Conservation (phyloP, 2,329 filamentous ascomycete species). For the Decorospora gaudefroyi region DNA sequence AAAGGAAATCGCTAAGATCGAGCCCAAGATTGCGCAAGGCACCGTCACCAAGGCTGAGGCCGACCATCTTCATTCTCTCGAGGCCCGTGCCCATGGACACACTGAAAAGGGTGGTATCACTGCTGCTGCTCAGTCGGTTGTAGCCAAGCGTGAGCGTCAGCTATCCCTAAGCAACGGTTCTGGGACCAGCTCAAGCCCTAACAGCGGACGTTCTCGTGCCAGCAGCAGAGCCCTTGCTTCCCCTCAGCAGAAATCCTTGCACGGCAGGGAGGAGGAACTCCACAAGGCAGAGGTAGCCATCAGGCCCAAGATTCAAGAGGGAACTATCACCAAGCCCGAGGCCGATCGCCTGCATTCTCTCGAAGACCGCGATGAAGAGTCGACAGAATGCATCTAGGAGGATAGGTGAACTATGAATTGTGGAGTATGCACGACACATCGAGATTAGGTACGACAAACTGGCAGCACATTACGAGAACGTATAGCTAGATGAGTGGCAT, state of each 20-base stretch:
- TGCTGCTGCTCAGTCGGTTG: conserved; percentile 49
- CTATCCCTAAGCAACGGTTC: conserved; percentile 22
- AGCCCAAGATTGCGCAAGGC: conserved; percentile 40
- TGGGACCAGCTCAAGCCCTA: conserved; percentile 2
- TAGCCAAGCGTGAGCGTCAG: conserved; percentile 35
- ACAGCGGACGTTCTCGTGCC: conserved; percentile 12
- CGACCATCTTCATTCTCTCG: conserved; percentile 49
- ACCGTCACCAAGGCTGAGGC: conserved; percentile 49
- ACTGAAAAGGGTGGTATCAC: conserved; percentile 46
- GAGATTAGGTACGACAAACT: background rate
- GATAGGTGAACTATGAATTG: background rate
- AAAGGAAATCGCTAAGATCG: conserved; percentile 39
- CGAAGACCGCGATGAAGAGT: conserved; percentile 36
- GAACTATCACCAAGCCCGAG: conserved; percentile 44
- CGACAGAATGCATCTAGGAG: background rate
- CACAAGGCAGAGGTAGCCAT: conserved; percentile 36
- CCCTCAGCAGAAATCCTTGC: conserved; percentile 36
- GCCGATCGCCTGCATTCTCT: conserved; percentile 36
- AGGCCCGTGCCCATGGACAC: conserved; percentile 45
- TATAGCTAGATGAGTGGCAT: conserved; percentile 4
- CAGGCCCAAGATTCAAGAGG: conserved; percentile 41
- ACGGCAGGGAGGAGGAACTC: conserved; percentile 41
- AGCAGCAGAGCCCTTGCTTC: conserved; percentile 17
- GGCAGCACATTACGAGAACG: background rate
- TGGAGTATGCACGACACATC: background rate